Base-by-base conservation (phyloP, 345 rosid species). In the Pistacia atlantica region DNA sequence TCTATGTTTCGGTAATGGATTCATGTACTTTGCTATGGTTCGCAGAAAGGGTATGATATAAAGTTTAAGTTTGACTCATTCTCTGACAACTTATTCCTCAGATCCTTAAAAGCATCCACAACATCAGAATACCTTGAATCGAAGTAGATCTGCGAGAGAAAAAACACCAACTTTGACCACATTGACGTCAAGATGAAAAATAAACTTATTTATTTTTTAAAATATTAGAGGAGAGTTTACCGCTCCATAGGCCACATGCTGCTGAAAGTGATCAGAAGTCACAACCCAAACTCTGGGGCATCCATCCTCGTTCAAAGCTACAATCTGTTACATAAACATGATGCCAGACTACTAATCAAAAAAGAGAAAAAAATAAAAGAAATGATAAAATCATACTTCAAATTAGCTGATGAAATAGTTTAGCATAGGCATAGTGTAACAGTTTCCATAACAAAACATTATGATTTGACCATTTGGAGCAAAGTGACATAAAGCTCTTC, bases 271-370 rank as follows among this genome's bases (percentile, higher is more conserved):
- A 85, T 95, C 98, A 62, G 98, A 95, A 72, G 97, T 95, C 78
- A 86, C 98, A 63, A 95, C 98, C 98, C 97, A 91, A 55, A 95
- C 98, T 82, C 84, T 90, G 25, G 97, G 98, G 78, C 98, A 93
- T 61, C 98, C 98, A 80, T 91, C 97, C 62, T 87, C 91, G 84
- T 72, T 95, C 80, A 95, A 82, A 38, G 94, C 97, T 67, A 80
- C 97, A 77, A 95, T 97, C 98, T 95, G 84, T 75, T 65, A 35
- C 48, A 73, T 67, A 67, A 71, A 69, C 65, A 22, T 22, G 25
- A 77, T 42, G 64, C 72, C 69, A 56, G 20, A 59, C 69, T 25
- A 66, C 28, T 67, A 72, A 65, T 86, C 35, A 75, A 38, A 71
- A 51, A 54, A 42, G 33, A 28, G 6, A 37, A 71, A 51, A 54